Evolutionary conservation across 805 yeast genomes (phyloP).

Genomic region (Wickerhamomyces xylosicus): DNA sequence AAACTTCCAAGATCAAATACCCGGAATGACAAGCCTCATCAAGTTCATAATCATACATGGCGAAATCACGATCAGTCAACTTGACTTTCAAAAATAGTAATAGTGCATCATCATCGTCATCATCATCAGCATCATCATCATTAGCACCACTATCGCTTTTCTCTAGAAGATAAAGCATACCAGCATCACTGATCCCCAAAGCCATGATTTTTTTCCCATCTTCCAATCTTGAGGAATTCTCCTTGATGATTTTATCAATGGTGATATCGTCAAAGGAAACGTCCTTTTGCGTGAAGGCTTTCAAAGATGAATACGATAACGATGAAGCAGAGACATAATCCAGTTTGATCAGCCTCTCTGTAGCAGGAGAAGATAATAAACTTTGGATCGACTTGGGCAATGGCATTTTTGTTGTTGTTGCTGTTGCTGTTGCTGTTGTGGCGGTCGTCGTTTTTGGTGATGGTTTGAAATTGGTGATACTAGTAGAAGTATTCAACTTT

Average conservation of each 20-base stretch:
- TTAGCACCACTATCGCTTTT: slow-evolving; percentile 10
- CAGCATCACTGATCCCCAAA: slow-evolving; percentile 23
- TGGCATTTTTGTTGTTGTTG: neutral
- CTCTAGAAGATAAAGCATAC: slow-evolving; percentile 22
- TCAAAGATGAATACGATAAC: slow-evolving; percentile 6
- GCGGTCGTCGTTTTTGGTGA: no score
- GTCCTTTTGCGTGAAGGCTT: slow-evolving; percentile 1
- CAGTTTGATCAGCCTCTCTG: slow-evolving; percentile 17
- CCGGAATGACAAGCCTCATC: slow-evolving; percentile 49
- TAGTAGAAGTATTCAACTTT: no score
- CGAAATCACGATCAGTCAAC: slow-evolving; percentile 42
- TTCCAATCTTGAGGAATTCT: slow-evolving; percentile 13
- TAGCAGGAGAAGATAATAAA: slow-evolving; percentile 2
- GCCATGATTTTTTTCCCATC: slow-evolving; percentile 17
- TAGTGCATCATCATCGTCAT: slow-evolving; percentile 8
- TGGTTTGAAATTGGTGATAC: no score
- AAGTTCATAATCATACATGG: slow-evolving; percentile 76
- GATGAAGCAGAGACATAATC: slow-evolving; percentile 16
- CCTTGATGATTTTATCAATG: slow-evolving; percentile 23
- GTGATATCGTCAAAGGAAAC: slow-evolving; percentile 18
- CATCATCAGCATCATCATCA: slow-evolving; percentile 4
- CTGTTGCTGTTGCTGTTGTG: neutral
- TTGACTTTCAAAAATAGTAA: slow-evolving; percentile 28
- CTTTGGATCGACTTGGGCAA: slow-evolving; percentile 4
- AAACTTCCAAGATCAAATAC: slow-evolving; percentile 52